phyloP scores from a whole-genome alignment of 179 eudicot genomes.

The Silene noctiflora region DNA sequence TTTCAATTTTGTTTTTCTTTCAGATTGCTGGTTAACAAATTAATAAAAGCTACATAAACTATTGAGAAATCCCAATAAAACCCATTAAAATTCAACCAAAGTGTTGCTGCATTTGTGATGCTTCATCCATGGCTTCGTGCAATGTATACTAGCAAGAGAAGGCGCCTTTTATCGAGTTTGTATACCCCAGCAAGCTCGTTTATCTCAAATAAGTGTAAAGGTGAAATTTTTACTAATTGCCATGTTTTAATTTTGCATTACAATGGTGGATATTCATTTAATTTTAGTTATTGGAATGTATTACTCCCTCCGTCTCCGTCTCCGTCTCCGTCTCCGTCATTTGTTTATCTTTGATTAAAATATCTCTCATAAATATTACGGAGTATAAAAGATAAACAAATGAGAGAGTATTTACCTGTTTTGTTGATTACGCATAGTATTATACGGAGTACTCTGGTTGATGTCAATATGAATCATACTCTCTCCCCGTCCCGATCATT shows the following conservation, averaged over 20 bases:
- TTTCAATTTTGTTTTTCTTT: too few species aligned
- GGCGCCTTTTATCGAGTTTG: conserved; percentile 10
- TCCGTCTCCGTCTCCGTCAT: background rate
- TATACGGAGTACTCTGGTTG: too few species aligned
- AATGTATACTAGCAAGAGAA: conserved; percentile 22
- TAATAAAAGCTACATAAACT: too few species aligned
- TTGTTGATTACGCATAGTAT: too few species aligned
- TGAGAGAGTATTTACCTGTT: too few species aligned
- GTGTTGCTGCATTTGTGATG: conserved; percentile 14
- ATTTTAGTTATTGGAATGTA: conserved; percentile 20
- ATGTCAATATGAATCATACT: too few species aligned
- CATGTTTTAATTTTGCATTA: conserved; percentile 6
- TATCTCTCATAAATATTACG: background rate
- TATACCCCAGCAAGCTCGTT: conserved; percentile 8
- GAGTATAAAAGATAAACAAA: too few species aligned
- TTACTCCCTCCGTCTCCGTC: too few species aligned
- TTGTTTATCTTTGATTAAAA: background rate
- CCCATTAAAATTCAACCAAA: background rate
- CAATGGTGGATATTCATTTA: conserved; percentile 18
- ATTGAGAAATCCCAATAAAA: background rate
- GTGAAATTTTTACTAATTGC: background rate
- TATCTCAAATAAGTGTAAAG: background rate
- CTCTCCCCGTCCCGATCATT: too few species aligned
- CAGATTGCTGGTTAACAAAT: background rate
- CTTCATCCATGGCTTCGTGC: conserved; percentile 29